phyloP scores from a whole-genome alignment of 2,329 filamentous ascomycete genomes.

The Xylariaceae sp. region DNA sequence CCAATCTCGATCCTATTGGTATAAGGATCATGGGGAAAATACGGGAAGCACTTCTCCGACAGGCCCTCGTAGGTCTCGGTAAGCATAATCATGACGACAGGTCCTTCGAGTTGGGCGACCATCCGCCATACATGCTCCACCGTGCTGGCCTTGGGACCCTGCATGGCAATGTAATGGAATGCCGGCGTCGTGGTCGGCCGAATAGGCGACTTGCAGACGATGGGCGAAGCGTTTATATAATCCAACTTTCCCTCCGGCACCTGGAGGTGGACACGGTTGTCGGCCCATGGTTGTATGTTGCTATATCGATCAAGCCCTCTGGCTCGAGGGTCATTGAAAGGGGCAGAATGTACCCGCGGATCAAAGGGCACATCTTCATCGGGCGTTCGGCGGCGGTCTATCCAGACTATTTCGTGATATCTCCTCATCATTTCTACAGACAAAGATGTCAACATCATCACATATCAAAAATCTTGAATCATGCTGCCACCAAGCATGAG shows the following conservation, averaged over 20 bases:
- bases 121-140: conserved; percentile 90
- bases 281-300: conserved; percentile 86
- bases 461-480: no score
- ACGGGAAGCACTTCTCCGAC: conserved; percentile 80
- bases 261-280: conserved; percentile 74
- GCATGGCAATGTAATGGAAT: conserved; percentile 80
- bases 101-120: conserved; percentile 70
- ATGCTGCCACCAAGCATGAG: no score
- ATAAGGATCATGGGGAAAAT: conserved; percentile 64
- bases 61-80: conserved; percentile 78
- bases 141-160: conserved; percentile 75
- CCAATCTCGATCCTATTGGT: conserved; percentile 54
- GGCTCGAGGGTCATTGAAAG: conserved; percentile 39
- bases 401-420: conserved; percentile 50
- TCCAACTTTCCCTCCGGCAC: conserved; percentile 69
- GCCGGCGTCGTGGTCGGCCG: conserved; percentile 35
- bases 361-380: no score
- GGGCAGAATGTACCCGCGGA: conserved; percentile 41
- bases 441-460: no score
- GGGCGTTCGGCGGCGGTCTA: conserved; percentile 42
- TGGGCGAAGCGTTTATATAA: conserved; percentile 79
- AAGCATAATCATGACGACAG: conserved; percentile 87
- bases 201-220: conserved; percentile 47
- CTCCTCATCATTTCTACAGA: conserved; percentile 16
- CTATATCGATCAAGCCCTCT: conserved; percentile 71